Evolutionary conservation across 2,329 filamentous ascomycete genomes (phyloP).

Genomic region (Colletotrichum eleusines): DNA sequence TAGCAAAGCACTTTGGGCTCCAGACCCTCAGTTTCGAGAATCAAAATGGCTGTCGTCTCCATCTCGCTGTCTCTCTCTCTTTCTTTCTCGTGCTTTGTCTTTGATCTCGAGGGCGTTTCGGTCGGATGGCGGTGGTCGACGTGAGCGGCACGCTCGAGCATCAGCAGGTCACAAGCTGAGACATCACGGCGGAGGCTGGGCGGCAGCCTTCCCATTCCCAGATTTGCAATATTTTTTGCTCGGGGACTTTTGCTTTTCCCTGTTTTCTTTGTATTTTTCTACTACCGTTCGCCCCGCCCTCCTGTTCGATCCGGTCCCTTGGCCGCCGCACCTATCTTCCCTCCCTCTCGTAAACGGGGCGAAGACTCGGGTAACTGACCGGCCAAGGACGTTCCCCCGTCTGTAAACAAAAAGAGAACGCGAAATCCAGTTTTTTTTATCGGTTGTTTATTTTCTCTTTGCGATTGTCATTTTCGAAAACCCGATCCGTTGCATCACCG

Average conservation of each 20-base stretch:
- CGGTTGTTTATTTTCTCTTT: background rate
- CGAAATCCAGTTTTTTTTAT: background rate
- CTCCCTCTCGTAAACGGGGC: background rate
- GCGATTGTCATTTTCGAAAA: background rate
- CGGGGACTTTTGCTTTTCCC: too few relatives aligned
- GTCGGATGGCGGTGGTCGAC: background rate
- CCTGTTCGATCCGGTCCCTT: background rate
- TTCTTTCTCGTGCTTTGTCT: background rate
- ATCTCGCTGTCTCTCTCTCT: background rate
- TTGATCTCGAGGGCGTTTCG: background rate
- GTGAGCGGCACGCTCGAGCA: too few relatives aligned
- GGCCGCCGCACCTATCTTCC: slow-evolving; percentile 5
- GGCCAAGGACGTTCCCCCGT: background rate
- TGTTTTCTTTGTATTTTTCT: background rate
- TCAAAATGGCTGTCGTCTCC: background rate
- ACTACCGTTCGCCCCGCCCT: background rate
- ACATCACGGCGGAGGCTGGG: background rate
- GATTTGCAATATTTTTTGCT: background rate
- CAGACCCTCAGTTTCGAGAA: background rate
- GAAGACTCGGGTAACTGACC: background rate
- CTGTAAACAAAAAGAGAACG: background rate
- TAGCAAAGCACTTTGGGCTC: background rate
- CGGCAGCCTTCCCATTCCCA: too few relatives aligned
- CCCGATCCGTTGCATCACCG: background rate
- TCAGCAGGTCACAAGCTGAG: background rate